Evolutionary conservation across 2,329 filamentous ascomycete species (phyloP).

Genomic region (Mollisia scopiformis): DNA sequence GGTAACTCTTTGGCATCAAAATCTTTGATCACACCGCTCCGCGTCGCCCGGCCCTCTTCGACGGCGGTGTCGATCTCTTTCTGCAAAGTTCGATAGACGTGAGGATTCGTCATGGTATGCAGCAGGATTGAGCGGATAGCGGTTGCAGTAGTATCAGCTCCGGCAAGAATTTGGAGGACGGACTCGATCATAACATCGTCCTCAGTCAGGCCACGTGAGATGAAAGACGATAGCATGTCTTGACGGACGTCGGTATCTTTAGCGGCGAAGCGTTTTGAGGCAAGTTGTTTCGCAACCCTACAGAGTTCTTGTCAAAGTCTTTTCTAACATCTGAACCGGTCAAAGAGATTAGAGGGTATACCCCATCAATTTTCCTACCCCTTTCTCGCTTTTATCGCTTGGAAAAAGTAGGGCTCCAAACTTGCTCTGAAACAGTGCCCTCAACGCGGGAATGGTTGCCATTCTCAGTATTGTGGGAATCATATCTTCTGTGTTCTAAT

Average conservation of each 20-base stretch:
- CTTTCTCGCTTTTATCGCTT: slow-evolving; percentile 40
- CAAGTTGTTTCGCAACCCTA: neutral
- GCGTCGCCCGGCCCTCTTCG: neutral
- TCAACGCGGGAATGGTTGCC: slow-evolving; percentile 21
- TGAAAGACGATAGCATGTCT: slow-evolving; percentile 58
- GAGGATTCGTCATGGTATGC: slow-evolving; percentile 53
- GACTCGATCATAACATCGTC: slow-evolving; percentile 16
- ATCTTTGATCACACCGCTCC: slow-evolving; percentile 30
- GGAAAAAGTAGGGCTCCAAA: slow-evolving; percentile 47
- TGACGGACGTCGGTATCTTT: slow-evolving; percentile 45
- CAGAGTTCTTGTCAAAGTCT: too few relatives aligned
- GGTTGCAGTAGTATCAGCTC: slow-evolving; percentile 59
- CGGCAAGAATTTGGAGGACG: slow-evolving; percentile 30
- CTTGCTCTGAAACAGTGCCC: slow-evolving; percentile 31
- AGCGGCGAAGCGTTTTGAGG: too few relatives aligned
- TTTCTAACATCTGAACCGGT: too few relatives aligned
- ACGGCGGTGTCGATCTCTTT: slow-evolving; percentile 45
- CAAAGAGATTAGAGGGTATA: slow-evolving; percentile 24
- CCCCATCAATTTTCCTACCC: slow-evolving; percentile 48
- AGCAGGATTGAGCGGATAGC: slow-evolving; percentile 56
- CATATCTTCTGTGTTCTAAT: slow-evolving; percentile 45
- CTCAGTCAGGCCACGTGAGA: slow-evolving; percentile 42
- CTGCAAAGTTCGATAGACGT: slow-evolving; percentile 48
- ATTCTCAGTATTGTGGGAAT: slow-evolving; percentile 48
- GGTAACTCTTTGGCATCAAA: slow-evolving; percentile 43